Conservation (phyloP, 2,329 filamentous ascomycete genomes). For the Endoconidiophora laricicola region DNA sequence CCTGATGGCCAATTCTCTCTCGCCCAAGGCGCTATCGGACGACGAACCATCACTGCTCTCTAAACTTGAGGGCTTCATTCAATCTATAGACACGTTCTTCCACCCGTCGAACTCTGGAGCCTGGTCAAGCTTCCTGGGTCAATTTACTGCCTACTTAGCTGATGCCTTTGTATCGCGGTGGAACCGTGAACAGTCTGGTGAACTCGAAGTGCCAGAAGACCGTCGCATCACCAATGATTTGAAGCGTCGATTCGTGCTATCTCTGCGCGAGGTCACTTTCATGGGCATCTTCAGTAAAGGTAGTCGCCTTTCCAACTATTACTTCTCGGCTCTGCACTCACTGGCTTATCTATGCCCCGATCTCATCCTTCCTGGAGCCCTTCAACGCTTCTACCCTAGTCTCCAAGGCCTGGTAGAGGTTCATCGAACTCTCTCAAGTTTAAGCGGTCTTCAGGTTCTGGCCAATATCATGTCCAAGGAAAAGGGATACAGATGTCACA, state of each 20-base stretch:
- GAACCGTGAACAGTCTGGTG: constrained; percentile 87
- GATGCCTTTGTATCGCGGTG: constrained; percentile 96
- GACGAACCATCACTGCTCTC: constrained; percentile 65
- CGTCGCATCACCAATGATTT: constrained; percentile 65
- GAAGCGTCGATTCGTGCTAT: constrained; percentile 76
- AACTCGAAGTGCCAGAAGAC: constrained; percentile 70
- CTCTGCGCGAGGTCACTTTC: constrained; percentile 81
- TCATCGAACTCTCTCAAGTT: constrained; percentile 83
- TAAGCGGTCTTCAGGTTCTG: constrained; percentile 82
- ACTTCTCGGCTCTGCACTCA: constrained; percentile 75
- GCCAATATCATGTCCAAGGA: constrained; percentile 80
- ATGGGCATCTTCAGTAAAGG: constrained; percentile 98
- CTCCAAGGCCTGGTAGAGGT: constrained; percentile 95
- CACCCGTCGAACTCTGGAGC: constrained; percentile 88
- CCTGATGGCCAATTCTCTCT: constrained; percentile 86
- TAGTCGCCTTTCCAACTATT: constrained; percentile 77
- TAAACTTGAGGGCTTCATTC: constrained; percentile 76
- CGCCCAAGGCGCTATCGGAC: constrained; percentile 56
- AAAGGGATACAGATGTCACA: constrained; percentile 91
- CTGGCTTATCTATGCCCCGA: constrained; percentile 82
- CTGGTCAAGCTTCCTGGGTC: constrained; percentile 81
- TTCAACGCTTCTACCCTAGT: constrained; percentile 93
- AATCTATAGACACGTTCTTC: constrained; percentile 96
- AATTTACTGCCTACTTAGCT: constrained; percentile 79
- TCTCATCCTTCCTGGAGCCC: constrained; percentile 76